A percentile compares a stretch with the other conserved stretches of the same genome.
These are phyloP conservation scores for Fusarium oxysporum DNA, from an alignment of 2,329 filamentous ascomycete species.

Conservation along the genomic window DNA sequence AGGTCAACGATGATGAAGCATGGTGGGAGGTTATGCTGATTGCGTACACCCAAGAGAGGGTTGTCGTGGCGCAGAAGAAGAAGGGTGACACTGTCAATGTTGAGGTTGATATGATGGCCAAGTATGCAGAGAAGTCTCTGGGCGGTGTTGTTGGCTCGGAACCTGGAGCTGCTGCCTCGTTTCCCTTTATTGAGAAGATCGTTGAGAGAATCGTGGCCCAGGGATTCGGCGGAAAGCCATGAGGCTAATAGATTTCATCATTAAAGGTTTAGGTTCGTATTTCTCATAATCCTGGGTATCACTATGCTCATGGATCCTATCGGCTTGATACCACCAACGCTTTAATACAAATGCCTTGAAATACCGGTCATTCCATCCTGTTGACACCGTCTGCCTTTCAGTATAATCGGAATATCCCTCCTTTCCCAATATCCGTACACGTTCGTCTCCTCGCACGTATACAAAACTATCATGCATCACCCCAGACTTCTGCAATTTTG, in stretches of 20 bases:
- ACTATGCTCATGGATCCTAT: background rate
- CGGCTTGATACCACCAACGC: background rate
- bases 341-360: background rate
- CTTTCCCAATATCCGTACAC: background rate
- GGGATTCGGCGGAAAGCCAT: slow-evolving; percentile 52
- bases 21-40: slow-evolving; percentile 99
- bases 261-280: slow-evolving; percentile 39
- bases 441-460: background rate
- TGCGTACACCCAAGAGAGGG: slow-evolving; percentile 92
- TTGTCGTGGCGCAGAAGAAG: slow-evolving; percentile 84
- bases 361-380: background rate
- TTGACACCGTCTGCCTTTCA: background rate
- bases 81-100: slow-evolving; percentile 87
- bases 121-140: slow-evolving; percentile 92
- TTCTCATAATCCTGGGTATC: slow-evolving; percentile 10
- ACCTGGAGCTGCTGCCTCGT: slow-evolving; percentile 60
- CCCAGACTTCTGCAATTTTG: slow-evolving; percentile 80
- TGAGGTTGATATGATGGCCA: slow-evolving; percentile 89
- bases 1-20: slow-evolving; percentile 80
- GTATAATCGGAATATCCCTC: background rate
- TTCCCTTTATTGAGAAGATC: slow-evolving; percentile 75
- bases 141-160: slow-evolving; percentile 73
- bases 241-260: slow-evolving; percentile 19
- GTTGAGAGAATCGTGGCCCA: slow-evolving; percentile 81
- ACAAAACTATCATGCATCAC: slow-evolving; percentile 54